Evolutionary conservation across 148 eudicot genomes (phyloP).

Genomic region (Camellia sinensis): DNA sequence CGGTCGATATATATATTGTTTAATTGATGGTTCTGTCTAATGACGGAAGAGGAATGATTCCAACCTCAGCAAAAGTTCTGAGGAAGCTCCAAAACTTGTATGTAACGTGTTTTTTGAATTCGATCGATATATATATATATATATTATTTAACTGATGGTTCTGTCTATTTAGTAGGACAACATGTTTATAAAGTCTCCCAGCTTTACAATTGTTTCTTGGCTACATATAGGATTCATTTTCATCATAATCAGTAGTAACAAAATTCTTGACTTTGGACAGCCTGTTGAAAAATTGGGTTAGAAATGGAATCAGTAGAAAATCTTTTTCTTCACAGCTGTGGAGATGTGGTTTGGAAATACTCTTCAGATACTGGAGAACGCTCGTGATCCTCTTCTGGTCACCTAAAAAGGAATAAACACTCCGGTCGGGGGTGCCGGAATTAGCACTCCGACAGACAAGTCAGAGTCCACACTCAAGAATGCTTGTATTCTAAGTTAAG

Average conservation of each 20-base stretch:
- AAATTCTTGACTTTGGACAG: neutral
- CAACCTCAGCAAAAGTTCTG: conserved; percentile 9
- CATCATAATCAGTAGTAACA: neutral
- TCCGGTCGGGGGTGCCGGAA: too few species aligned
- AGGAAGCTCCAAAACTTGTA: conserved; percentile 21
- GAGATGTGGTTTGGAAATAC: too few species aligned
- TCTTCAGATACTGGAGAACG: too few species aligned
- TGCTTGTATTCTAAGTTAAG: too few species aligned
- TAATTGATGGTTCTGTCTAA: too few species aligned
- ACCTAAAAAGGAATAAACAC: too few species aligned
- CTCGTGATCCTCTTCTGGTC: too few species aligned
- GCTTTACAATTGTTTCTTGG: neutral
- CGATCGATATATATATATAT: neutral
- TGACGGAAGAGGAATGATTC: neutral
- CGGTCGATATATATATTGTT: too few species aligned
- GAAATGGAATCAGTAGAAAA: neutral
- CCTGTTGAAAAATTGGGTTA: neutral
- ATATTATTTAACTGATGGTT: neutral
- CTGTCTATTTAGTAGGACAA: neutral
- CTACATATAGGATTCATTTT: neutral
- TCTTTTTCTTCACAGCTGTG: neutral
- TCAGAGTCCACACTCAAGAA: too few species aligned
- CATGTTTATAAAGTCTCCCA: neutral
- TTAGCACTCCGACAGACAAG: too few species aligned
- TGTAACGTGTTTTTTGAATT: conserved; percentile 17